Evolutionary conservation across 805 yeast genomes (phyloP), one percentile per base, ranked within the genome.

Genomic region (Wickerhamiella musiphila): DNA sequence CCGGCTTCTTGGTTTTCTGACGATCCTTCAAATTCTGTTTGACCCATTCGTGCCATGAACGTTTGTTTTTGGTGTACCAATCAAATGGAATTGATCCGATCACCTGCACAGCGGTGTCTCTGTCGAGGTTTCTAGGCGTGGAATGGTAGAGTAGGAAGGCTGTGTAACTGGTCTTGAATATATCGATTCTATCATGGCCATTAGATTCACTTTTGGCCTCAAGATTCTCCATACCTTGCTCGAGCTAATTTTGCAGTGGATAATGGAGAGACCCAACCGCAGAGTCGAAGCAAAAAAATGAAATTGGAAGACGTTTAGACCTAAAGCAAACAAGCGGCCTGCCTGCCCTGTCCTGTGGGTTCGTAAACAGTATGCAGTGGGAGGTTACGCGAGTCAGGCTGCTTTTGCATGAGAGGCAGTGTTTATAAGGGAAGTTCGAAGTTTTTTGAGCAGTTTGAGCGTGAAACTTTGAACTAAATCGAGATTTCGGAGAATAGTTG

Each of bases 1-100:
- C n/a, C n/a, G n/a, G n/a, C n/a, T n/a, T n/a, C n/a, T n/a, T n/a
- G n/a, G n/a, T n/a, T n/a, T n/a, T n/a, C n/a, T n/a, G n/a, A n/a
- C n/a, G n/a, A n/a, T n/a, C n/a, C n/a, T n/a, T n/a, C n/a, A n/a
- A n/a, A n/a, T n/a, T n/a, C n/a, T 10, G 11, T 9, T 13, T 24
- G 26, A 24, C 15, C 26, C 26, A 24, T 9, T 24, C n/a, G 4
- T 4, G 8, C 26, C 26, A 24, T 18, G 9, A 8, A n/a, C 18
- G 26, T 16, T 24, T 16, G 7, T 18, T 16, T 14, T 24, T 24
- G 6, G 18, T 5, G n/a, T n/a, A n/a, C 6, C 18, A 3, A 8
- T 24, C 26, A 6, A 24, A 5, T 3, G 58, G 54, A n/a, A 51
- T 41, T 6, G 47, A 50, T 14, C 60, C 60, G 4, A 54, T 34